Evolutionary conservation across 2,329 filamentous ascomycete species (phyloP), one percentile per base, ranked within the genome.

Genomic region (Alternaria sp.): DNA sequence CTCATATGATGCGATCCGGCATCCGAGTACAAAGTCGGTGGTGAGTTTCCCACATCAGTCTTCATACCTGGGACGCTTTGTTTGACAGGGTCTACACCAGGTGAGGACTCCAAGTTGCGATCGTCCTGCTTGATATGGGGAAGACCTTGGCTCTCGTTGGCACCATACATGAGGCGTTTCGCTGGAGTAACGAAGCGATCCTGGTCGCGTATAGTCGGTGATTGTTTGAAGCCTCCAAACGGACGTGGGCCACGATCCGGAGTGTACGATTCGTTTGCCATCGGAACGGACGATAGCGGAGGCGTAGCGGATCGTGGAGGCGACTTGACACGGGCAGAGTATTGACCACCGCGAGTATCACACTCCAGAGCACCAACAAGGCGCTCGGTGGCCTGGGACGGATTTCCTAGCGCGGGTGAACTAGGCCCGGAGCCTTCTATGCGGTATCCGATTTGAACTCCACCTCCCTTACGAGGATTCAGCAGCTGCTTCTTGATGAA

Each of bases 401-500:
- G 65, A 36, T 68, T 58, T 54, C 69, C 67, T 5, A 89, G 75
- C 26, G 76, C 81, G n/a, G 85, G 84, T 26, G 90, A 92, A n/a
- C 88, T 90, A 11, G 90, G 90, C 7, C 87, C 88, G 8, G 89
- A 91, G 26, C 89, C 91, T 59, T 88, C 88, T 61, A 73, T 65
- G 57, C 67, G 76, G 43, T 67, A 65, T 20, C 67, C 70, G 48
- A 73, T 66, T 26, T 67, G 59, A 30, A 71, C 63, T 1, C 70
- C 71, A 42, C 71, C 70, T 51, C 70, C 75, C 70, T 76, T 82
- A 72, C 82, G 78, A 46, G 80, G 80, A 46, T 72, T 75, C n/a
- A 77, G 79, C 68, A 84, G 79, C 51, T 82, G 81, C 68, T 91
- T 92, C 75, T 91, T 91, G 61, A 93, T 86, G 83, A 97, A 96